Conservation (phyloP, 129 eudicot genomes). For the Pseudognaphalium luteoalbum region DNA sequence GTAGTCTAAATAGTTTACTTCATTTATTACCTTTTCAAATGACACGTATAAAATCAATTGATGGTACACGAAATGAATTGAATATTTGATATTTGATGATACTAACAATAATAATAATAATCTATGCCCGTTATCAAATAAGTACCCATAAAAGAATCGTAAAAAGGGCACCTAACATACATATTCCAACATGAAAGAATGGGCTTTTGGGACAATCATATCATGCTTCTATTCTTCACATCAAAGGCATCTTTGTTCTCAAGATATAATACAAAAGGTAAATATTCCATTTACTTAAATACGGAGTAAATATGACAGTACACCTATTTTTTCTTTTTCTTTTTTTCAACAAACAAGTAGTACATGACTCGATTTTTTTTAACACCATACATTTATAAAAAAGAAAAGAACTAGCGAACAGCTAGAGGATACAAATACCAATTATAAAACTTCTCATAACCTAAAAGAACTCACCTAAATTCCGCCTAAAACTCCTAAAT, state of each 20-base stretch:
- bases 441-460: too few relatives aligned
- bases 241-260: constrained; percentile 25
- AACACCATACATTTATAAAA: too few relatives aligned
- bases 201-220: constrained; percentile 28
- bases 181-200: constrained; percentile 32
- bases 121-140: not conserved
- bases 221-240: constrained; percentile 32
- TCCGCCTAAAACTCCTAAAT: too few relatives aligned
- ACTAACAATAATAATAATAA: not conserved
- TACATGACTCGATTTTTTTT: too few relatives aligned
- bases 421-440: too few relatives aligned
- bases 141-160: constrained; percentile 12
- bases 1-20: not conserved
- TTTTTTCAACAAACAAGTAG: too few relatives aligned
- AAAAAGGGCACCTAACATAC: constrained; percentile 21
- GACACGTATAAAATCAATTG: constrained; percentile 2
- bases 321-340: too few relatives aligned
- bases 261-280: not conserved
- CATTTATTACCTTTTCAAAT: not conserved
- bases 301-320: too few relatives aligned
- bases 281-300: too few relatives aligned
- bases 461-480: too few relatives aligned
- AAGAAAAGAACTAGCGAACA: too few relatives aligned
- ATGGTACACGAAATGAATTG: not conserved
- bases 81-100: not conserved